These are phyloP conservation scores for Simmondsia chinensis DNA, from an alignment of 148 eudicot genomes.

Conservation along the genomic window DNA sequence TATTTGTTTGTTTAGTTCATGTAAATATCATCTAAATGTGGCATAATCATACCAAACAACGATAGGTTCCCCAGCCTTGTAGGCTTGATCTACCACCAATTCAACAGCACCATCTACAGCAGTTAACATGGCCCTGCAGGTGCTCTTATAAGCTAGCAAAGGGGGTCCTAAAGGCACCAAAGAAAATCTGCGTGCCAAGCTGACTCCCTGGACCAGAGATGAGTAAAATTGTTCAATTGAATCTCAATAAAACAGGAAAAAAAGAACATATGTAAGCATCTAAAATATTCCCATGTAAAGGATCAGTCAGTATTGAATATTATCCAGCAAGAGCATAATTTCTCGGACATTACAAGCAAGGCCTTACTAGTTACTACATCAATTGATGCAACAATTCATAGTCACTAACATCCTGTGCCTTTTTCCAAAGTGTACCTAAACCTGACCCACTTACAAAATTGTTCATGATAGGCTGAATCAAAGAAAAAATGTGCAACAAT, in stretches of 20 bases:
- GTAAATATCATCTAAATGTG: slow-evolving; percentile 3
- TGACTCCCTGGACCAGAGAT: slow-evolving; percentile 59
- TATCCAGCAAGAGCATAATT: no score
- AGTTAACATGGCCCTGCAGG: slow-evolving; percentile 90
- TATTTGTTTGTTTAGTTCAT: no score
- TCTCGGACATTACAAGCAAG: no score
- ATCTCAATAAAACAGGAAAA: neutral
- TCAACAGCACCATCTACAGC: slow-evolving; percentile 78
- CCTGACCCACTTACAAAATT: no score
- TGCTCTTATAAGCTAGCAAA: slow-evolving; percentile 85
- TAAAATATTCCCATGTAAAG: neutral
- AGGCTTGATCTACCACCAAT: slow-evolving; percentile 84
- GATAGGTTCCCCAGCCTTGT: slow-evolving; percentile 81
- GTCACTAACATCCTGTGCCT: no score
- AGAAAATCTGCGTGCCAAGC: slow-evolving; percentile 98
- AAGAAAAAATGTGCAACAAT: no score
- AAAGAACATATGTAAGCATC: neutral
- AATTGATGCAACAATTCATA: no score
- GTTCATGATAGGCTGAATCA: no score
- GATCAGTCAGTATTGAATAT: no score
- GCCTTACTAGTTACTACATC: no score
- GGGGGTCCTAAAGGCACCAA: slow-evolving; percentile 98
- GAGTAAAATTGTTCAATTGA: slow-evolving; percentile 2
- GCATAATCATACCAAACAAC: slow-evolving; percentile 63
- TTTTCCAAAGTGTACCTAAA: no score